These are phyloP conservation scores for Skeletonema costatum DNA, from an alignment of 108 stramenopile genomes.

Conservation along the genomic window DNA sequence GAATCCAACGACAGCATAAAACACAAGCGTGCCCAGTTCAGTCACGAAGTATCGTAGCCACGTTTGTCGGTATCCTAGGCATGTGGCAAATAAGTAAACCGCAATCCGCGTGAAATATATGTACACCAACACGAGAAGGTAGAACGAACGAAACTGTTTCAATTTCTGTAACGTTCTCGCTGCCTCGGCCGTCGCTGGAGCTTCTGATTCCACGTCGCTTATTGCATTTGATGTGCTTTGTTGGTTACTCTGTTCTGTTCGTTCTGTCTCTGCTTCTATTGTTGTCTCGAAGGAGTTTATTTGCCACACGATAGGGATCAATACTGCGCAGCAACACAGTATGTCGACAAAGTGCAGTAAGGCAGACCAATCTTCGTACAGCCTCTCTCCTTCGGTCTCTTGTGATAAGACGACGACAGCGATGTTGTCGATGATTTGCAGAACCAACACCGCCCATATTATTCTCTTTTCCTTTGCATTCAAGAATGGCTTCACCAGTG, in stretches of 20 bases:
- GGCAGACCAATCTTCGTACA: slow-evolving; percentile 85
- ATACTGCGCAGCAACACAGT: slow-evolving; percentile 95
- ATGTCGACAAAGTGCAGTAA: slow-evolving; percentile 96
- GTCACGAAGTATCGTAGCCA: slow-evolving; percentile 89
- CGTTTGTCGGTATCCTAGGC: slow-evolving; percentile 81
- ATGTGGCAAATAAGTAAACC: slow-evolving; percentile 88
- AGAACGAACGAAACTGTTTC: slow-evolving; percentile 93
- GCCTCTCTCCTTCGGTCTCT: slow-evolving; percentile 82
- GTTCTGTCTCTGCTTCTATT: slow-evolving; percentile 46
- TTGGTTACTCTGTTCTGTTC: background rate
- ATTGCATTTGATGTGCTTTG: slow-evolving; percentile 23
- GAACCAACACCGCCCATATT: slow-evolving; percentile 78
- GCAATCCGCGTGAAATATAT: slow-evolving; percentile 97
- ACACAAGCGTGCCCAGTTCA: slow-evolving; percentile 86
- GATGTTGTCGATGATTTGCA: slow-evolving; percentile 95
- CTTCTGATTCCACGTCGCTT: slow-evolving; percentile 40
- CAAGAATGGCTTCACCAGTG: slow-evolving; percentile 94
- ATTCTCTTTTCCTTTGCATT: slow-evolving; percentile 87
- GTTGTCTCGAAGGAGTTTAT: slow-evolving; percentile 80
- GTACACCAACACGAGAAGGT: slow-evolving; percentile 91
- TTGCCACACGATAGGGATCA: slow-evolving; percentile 97
- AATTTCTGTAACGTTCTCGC: slow-evolving; percentile 70
- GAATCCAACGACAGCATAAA: slow-evolving; percentile 91
- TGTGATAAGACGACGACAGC: slow-evolving; percentile 92
- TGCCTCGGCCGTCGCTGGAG: slow-evolving; percentile 42